A percentile compares a stretch with the other conserved stretches of the same genome.
Evolutionary conservation across 148 eudicot species (phyloP).

Genomic region (Limonium bicolor): DNA sequence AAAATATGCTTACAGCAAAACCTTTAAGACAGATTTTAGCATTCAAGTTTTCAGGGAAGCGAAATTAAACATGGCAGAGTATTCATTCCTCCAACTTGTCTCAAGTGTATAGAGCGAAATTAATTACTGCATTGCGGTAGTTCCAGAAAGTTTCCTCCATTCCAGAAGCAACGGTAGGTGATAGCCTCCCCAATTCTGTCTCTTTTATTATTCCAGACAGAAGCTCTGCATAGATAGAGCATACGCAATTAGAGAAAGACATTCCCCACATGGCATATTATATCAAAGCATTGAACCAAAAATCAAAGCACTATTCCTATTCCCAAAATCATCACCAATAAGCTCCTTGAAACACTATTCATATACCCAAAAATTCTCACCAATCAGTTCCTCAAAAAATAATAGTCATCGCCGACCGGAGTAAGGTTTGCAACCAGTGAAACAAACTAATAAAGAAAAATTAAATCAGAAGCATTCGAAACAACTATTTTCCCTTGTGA

Average conservation of each 20-base stretch:
- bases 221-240: conserved; percentile 36
- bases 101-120: conserved; percentile 5
- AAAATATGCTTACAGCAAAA: not conserved
- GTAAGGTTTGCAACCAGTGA: too few species aligned
- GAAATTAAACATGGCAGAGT: not conserved
- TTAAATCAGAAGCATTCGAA: too few species aligned
- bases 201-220: conserved; percentile 50
- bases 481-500: too few species aligned
- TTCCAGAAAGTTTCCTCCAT: conserved; percentile 77
- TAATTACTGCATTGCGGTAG: conserved; percentile 70
- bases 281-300: not conserved
- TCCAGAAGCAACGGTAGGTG: conserved; percentile 47
- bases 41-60: conserved; percentile 1
- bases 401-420: too few species aligned
- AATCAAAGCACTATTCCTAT: not conserved
- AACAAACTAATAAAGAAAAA: too few species aligned
- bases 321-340: not conserved
- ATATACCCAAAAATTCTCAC: not conserved
- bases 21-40: not conserved
- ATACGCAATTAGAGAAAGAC: not conserved
- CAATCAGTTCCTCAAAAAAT: too few species aligned
- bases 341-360: not conserved
- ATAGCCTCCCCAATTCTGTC: conserved; percentile 56
- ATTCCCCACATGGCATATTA: not conserved
- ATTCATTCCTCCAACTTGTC: too few species aligned